phyloP scores from a whole-genome alignment of 179 eudicot species.

The Gypsophila paniculata region DNA sequence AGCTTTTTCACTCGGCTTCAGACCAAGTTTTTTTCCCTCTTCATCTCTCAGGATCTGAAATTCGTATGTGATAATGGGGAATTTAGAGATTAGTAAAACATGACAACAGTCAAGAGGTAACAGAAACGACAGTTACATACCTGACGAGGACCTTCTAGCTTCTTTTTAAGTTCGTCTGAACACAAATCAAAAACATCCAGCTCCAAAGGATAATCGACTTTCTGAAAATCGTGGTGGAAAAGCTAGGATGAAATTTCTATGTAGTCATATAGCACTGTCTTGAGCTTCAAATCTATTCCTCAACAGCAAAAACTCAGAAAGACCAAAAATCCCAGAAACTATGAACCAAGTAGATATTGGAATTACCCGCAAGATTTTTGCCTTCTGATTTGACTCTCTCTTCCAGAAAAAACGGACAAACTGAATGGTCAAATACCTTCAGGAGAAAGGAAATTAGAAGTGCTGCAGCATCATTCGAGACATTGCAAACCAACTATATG shows the following conservation, averaged over 20 bases:
- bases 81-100: neutral
- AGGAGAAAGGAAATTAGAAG: slow-evolving; percentile 21
- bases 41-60: slow-evolving; percentile 65
- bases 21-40: slow-evolving; percentile 69
- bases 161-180: slow-evolving; percentile 79
- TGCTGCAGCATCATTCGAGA: slow-evolving; percentile 1
- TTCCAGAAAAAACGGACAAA: slow-evolving; percentile 99
- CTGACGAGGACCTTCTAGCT: slow-evolving; percentile 81
- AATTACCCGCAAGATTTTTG: slow-evolving; percentile 86
- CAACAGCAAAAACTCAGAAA: neutral
- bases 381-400: slow-evolving; percentile 97
- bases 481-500: neutral
- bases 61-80: neutral
- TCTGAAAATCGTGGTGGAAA: slow-evolving; percentile 41
- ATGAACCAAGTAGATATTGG: neutral
- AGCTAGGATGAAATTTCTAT: slow-evolving; percentile 2
- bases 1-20: slow-evolving; percentile 54
- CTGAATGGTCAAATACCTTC: slow-evolving; percentile 84
- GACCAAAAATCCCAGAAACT: neutral
- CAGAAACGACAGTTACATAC: slow-evolving; percentile 29
- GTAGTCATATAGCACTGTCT: neutral
- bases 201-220: slow-evolving; percentile 94
- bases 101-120: neutral
- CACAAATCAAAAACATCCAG: slow-evolving; percentile 87
- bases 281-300: slow-evolving; percentile 5